Base-by-base conservation (phyloP, 805 yeast genomes). In the Candida nitratophila region DNA sequence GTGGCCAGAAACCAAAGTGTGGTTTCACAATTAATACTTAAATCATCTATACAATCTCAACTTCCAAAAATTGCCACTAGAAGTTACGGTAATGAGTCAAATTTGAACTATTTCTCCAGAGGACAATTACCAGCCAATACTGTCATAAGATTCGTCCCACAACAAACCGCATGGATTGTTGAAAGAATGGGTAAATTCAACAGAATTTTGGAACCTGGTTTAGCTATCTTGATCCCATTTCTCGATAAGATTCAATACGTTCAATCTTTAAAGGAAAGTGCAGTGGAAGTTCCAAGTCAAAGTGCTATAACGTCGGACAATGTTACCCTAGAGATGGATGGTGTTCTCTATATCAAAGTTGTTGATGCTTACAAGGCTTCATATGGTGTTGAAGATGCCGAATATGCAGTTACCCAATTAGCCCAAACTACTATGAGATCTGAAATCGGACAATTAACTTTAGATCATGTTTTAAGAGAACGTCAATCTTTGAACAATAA, bases 351-450 rank as follows among this genome's bases (percentile, higher is more conserved):
- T 56, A 77, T 86, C 54, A 79, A 79, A 52, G 90, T 86, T 4
- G 72, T 75, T 39, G 95, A 87, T 57, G 86, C 95, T 5, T 86
- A 82, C 61, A 85, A 83, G 66, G 95, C 95, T 3, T 77, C 86
- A 37, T 86, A 86, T 55, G 95, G 95, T 14, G 95, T 86, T 17
- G 95, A 87, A 57, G 90, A 86, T 56, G 87, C 89, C 40, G 86
- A 82, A 57, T 87, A 83, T 60, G 95, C 95, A 33, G 79, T 87
- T 44, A 71, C 84, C 35, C 95, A 87, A 63, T 73, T 87, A 51
- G 95, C 95, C 0, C 95, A 86, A 61, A 87, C 96, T 11, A 85
- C 95, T 14, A 86, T 86, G 96, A 72, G 96, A 55, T 80, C 88
- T 1, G 96, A 86, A 61, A 86, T 86, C 56, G 95, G 96, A 41